Conservation (phyloP, 495 filamentous ascomycete genomes). For the Annulohypoxylon moriforme region DNA sequence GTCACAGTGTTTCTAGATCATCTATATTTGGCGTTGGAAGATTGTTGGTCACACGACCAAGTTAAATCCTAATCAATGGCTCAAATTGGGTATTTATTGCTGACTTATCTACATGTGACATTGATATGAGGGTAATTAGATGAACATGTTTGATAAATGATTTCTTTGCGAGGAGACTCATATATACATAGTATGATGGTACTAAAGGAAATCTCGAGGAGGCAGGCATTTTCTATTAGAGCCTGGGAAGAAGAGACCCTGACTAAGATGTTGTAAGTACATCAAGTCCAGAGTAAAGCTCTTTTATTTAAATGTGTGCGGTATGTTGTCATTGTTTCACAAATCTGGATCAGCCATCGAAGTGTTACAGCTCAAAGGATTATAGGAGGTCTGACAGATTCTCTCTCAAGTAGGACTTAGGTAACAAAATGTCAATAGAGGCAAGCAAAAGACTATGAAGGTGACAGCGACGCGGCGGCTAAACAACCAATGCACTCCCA, state of each 20-base stretch:
- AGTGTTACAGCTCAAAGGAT: not conserved
- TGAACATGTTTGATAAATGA: not conserved
- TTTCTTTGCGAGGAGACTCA: not conserved
- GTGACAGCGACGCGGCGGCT: slow-evolving; percentile 14
- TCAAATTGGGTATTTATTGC: not conserved
- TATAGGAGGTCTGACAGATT: slow-evolving; percentile 30
- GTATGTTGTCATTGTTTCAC: not conserved
- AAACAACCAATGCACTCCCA: slow-evolving; percentile 15
- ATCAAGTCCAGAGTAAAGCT: not conserved
- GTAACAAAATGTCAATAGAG: not conserved
- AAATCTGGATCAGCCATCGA: not conserved
- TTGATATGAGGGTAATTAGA: not conserved
- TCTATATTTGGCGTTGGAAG: not conserved
- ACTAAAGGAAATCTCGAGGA: too few relatives aligned
- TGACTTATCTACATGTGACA: not conserved
- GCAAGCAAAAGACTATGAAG: not conserved
- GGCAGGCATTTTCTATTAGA: too few relatives aligned
- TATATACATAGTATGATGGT: not conserved
- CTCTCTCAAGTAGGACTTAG: slow-evolving; percentile 3
- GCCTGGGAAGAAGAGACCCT: not conserved
- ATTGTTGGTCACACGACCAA: not conserved
- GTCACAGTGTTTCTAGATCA: not conserved
- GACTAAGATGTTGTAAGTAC: not conserved
- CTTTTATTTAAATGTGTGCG: not conserved
- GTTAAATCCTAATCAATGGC: not conserved